Base-by-base conservation (phyloP, 257 asterid genomes). In the Misopates orontium region DNA sequence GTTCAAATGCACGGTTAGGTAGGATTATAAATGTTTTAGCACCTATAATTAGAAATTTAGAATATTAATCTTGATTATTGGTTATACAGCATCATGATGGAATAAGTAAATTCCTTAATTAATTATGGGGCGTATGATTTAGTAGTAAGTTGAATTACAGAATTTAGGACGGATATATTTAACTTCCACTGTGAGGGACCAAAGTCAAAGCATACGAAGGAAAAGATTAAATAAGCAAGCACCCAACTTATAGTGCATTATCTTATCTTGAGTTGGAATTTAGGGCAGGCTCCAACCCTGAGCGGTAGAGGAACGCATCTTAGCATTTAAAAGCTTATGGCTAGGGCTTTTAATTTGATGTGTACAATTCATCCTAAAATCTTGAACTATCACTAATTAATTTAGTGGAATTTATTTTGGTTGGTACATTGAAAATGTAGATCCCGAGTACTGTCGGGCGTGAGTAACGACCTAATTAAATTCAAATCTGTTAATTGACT, bases 151-250 rank as follows among this genome's bases (percentile, higher is more conserved):
- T 25, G 61, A 71, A 16, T 1, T 19, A 4, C 8, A 49, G 17
- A 32, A 22, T 63, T 47, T 22, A 47, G 36, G 50, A 56, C 56
- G 56, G 14, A 23, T 40, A 51, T 62, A 71, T 45, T 54, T 52
- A 71, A 64, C 8, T 3, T 48, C 21, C 47, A 57, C 56, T 42
- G 56, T 36, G 66, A 64, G 75, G 75, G 75, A 13, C 66, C 75
- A 55, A 45, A 45, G 3, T 13, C 3, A 48, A 55, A 40, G 55
- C 23, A 16, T 10, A 67, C 21, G 9, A 18, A 13, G 22, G 20
- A 57, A 69, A 31, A 55, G 28, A 41, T 60, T 19, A 66, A 41
- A 16, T 20, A 52, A 19, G 41, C 12, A 40, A 62, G 32, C 5
- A 41, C 24, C 36, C 49, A 24, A 50, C 52, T 44, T 54, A 47